These are phyloP conservation scores for Eutrema heterophyllum DNA, from an alignment of 345 rosid genomes.

Conservation along the genomic window DNA sequence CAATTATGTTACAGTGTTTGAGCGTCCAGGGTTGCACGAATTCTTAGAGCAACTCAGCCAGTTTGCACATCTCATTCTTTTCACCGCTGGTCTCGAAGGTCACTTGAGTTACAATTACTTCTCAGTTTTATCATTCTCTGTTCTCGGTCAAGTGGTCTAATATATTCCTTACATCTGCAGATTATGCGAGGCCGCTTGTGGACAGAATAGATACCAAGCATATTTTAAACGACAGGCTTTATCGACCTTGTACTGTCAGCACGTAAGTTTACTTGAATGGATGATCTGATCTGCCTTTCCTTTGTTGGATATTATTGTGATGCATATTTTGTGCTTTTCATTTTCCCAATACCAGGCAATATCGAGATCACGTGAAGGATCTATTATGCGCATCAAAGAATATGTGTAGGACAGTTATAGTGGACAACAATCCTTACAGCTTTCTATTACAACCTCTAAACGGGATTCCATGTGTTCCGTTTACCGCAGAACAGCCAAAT, in stretches of 20 bases:
- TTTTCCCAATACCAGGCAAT: slow-evolving; percentile 39
- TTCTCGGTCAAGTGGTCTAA: background rate
- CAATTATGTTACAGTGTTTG: slow-evolving; percentile 74
- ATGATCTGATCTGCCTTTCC: background rate
- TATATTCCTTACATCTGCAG: slow-evolving; percentile 31
- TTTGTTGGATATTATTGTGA: background rate
- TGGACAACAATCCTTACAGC: slow-evolving; percentile 91
- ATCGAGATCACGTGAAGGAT: slow-evolving; percentile 83
- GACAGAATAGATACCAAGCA: slow-evolving; percentile 69
- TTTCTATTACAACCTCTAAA: slow-evolving; percentile 82
- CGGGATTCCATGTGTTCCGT: slow-evolving; percentile 88
- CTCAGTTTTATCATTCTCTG: background rate
- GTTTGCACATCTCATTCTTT: slow-evolving; percentile 74
- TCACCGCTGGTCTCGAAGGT: slow-evolving; percentile 98
- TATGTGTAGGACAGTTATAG: slow-evolving; percentile 64
- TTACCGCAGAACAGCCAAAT: slow-evolving; percentile 59
- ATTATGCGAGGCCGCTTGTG: slow-evolving; percentile 87
- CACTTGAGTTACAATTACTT: background rate
- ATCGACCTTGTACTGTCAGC: slow-evolving; percentile 82
- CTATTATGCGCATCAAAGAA: slow-evolving; percentile 59
- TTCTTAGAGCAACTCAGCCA: slow-evolving; percentile 63
- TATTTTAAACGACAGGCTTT: slow-evolving; percentile 58
- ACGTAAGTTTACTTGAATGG: slow-evolving; percentile 51
- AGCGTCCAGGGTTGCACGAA: slow-evolving; percentile 83
- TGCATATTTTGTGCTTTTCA: background rate